These are phyloP conservation scores for Plantago major DNA, from an alignment of 257 asterid genomes.

Conservation along the genomic window DNA sequence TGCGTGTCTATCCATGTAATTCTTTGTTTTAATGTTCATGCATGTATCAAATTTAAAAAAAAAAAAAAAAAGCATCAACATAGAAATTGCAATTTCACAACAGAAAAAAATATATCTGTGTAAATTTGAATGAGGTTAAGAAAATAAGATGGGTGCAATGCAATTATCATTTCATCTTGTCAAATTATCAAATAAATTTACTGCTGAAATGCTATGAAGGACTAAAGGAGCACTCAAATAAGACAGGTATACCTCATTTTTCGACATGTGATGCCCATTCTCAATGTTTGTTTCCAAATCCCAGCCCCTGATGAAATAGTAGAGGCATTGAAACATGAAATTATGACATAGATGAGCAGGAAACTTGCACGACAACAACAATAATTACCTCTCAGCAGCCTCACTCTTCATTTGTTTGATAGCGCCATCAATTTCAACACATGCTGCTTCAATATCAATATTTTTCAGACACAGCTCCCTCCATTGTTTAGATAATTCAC, in stretches of 20 bases:
- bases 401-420: slow-evolving; percentile 57
- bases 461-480: slow-evolving; percentile 86
- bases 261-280: slow-evolving; percentile 38
- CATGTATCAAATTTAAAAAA: not conserved
- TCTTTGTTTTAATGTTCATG: too few relatives aligned
- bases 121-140: too few relatives aligned
- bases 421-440: slow-evolving; percentile 53
- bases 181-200: too few relatives aligned
- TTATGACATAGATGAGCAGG: not conserved
- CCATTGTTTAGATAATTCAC: slow-evolving; percentile 86
- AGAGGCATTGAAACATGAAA: slow-evolving; percentile 17
- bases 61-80: not conserved
- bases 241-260: slow-evolving; percentile 28
- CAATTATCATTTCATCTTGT: too few relatives aligned
- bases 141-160: not conserved
- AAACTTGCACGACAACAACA: slow-evolving; percentile 11
- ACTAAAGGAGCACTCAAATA: not conserved
- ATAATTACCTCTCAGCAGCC: slow-evolving; percentile 54
- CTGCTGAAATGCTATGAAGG: too few relatives aligned
- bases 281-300: slow-evolving; percentile 50
- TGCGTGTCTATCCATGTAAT: too few relatives aligned
- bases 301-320: slow-evolving; percentile 51
- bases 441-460: slow-evolving; percentile 82
- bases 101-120: too few relatives aligned
- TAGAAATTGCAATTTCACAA: not conserved